A percentile compares a stretch with the other conserved stretches of the same genome.
Evolutionary conservation across 257 asterid species (phyloP).

Genomic region (Solanum corneliomulleri): DNA sequence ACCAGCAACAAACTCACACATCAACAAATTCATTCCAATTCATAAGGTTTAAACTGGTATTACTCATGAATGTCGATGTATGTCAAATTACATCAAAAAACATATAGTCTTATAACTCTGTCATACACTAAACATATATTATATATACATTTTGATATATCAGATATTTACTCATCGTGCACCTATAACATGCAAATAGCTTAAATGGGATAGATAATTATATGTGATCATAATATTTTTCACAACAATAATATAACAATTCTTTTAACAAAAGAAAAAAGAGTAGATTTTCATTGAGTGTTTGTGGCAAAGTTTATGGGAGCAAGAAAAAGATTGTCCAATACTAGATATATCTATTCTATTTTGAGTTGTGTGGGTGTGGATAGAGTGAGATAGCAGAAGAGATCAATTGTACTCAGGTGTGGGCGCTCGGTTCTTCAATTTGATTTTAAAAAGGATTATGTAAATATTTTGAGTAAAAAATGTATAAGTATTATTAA

Average conservation of each 20-base stretch:
- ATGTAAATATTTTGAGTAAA: no score
- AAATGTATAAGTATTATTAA: no score
- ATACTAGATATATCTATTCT: neutral
- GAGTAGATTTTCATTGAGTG: neutral
- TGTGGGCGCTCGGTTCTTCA: accelerated
- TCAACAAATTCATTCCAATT: neutral
- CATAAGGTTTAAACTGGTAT: neutral
- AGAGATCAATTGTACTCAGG: neutral
- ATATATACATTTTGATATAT: no score
- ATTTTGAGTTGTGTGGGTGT: neutral
- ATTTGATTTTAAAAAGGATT: no score
- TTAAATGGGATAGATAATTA: no score
- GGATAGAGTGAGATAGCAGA: neutral
- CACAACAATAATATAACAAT: neutral
- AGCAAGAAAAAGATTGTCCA: neutral
- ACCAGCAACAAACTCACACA: neutral
- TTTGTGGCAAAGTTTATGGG: neutral
- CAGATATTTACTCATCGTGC: accelerated
- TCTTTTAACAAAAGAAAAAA: neutral
- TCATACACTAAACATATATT: neutral
- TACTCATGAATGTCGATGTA: neutral
- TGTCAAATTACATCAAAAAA: neutral
- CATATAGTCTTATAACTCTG: neutral
- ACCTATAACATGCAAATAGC: neutral
- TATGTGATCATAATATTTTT: neutral